Evolutionary conservation across 2,329 filamentous ascomycete species (phyloP), one percentile per base, ranked within the genome.

Genomic region (Colletotrichum graminicola): DNA sequence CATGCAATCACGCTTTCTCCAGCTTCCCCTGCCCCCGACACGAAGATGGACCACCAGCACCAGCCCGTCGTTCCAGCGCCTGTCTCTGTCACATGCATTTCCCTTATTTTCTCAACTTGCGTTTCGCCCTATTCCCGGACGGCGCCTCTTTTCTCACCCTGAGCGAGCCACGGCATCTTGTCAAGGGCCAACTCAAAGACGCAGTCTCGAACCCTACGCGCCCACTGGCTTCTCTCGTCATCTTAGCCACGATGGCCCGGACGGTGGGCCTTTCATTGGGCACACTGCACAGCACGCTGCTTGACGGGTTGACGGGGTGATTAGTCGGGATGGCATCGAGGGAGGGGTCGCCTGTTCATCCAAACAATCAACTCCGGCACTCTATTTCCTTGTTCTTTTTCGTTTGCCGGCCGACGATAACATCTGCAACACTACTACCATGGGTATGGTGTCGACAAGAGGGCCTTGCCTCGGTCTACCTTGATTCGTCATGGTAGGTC

Each of bases 1-100:
- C 66, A 26, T 49, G 65, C 66, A 64, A 47, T 47, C 36, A 11
- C 34, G 8, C 26, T 45, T 57, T 54, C 41, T 45, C 64, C 60
- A 57, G 23, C 21, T 57, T 39, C 43, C 67, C 34, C 45, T 34
- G 51, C 49, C 66, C 32, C 57, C 56, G 21, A 56, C 36, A 62
- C 21, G 4, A 29, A 61, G 57, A 49, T 26, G 21, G 23, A 34
- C 45, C 11, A 34, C 57, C 41, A 61, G 57, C 57, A 61, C 49
- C 57, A 23, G 18, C 29, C 26, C 41, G 41, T 32, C 57, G 32
- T 61, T 8, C 43, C 57, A 43, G 41, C 45, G 21, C 41, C 57
- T 36, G n/a, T 63, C 39, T 63, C 47, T 54, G 65, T 71, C 68
- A 71, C 68, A 71, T 71, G 68, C 59, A 63, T 54, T 63, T 63